These are phyloP conservation scores for Acanthamoeba triangularis DNA, from an alignment of 208 protist species.

Conservation along the genomic window DNA sequence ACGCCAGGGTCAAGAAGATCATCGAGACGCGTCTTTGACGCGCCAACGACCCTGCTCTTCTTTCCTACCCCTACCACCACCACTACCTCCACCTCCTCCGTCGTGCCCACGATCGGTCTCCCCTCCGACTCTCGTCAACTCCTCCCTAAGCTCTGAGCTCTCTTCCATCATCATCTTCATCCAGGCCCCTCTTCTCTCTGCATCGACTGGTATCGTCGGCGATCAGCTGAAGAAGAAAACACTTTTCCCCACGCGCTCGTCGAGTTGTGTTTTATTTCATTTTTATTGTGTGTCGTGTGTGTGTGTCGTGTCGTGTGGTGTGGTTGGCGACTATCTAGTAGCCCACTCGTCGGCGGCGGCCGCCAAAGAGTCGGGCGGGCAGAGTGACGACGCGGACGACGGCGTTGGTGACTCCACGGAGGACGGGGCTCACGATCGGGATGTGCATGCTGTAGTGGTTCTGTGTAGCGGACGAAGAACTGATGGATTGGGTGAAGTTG, in stretches of 20 bases:
- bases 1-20: conserved; percentile 30
- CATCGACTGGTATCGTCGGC: too few relatives aligned
- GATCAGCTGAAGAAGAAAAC: too few relatives aligned
- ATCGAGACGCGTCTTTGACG: conserved; percentile 56
- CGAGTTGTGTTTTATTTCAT: neutral
- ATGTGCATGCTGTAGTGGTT: neutral
- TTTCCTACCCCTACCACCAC: too few relatives aligned
- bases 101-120: neutral
- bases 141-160: conserved; percentile 11
- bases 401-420: conserved; percentile 3
- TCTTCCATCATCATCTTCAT: neutral
- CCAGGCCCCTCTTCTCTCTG: neutral
- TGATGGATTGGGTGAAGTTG: neutral
- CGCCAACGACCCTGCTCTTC: neutral
- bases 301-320: too few relatives aligned
- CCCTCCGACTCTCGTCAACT: neutral
- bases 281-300: neutral
- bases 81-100: neutral
- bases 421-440: conserved; percentile 22
- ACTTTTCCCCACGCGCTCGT: too few relatives aligned
- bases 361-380: conserved; percentile 12
- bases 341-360: neutral
- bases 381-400: neutral
- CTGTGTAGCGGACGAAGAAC: neutral
- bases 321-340: neutral